phyloP scores from a whole-genome alignment of 1,139 yeast species.

The Sugiyamaella grinbergsii region DNA sequence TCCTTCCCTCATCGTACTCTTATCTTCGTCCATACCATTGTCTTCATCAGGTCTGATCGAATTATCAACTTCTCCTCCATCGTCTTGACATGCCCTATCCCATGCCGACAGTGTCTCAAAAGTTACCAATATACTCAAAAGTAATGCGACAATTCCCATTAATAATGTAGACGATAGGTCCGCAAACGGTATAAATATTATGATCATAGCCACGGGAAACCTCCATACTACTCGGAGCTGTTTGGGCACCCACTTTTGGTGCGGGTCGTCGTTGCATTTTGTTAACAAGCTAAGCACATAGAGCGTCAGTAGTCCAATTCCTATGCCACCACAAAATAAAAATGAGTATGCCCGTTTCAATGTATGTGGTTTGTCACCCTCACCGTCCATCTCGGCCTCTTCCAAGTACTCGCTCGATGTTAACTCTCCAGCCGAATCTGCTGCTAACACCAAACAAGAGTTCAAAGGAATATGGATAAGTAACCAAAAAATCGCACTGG shows the following conservation, averaged over 20 bases:
- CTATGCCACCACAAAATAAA: constrained; percentile 54
- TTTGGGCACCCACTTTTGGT: constrained; percentile 41
- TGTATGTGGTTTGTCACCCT: constrained; percentile 45
- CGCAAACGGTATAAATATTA: constrained; percentile 52
- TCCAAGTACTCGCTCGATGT: constrained; percentile 28
- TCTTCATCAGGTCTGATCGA: no score
- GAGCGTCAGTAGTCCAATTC: constrained; percentile 46
- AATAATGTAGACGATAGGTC: constrained; percentile 48
- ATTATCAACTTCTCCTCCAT: constrained; percentile 2
- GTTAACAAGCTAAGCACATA: constrained; percentile 48
- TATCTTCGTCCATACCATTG: neutral
- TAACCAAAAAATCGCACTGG: constrained; percentile 53
- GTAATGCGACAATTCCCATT: constrained; percentile 49
- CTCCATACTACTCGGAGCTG: constrained; percentile 49
- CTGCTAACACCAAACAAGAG: constrained; percentile 48
- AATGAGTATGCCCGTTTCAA: constrained; percentile 33
- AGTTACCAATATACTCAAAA: constrained; percentile 33
- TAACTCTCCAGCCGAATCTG: constrained; percentile 64
- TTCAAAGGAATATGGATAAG: constrained; percentile 54
- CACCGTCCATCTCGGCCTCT: constrained; percentile 25
- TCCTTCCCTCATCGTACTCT: neutral
- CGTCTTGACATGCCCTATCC: constrained; percentile 12
- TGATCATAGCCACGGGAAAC: constrained; percentile 38
- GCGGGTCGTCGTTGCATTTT: constrained; percentile 45
- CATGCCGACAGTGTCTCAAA: constrained; percentile 26